Base-by-base conservation (phyloP, 139 green algal genomes). In the Raphidocelis subcapitata region DNA sequence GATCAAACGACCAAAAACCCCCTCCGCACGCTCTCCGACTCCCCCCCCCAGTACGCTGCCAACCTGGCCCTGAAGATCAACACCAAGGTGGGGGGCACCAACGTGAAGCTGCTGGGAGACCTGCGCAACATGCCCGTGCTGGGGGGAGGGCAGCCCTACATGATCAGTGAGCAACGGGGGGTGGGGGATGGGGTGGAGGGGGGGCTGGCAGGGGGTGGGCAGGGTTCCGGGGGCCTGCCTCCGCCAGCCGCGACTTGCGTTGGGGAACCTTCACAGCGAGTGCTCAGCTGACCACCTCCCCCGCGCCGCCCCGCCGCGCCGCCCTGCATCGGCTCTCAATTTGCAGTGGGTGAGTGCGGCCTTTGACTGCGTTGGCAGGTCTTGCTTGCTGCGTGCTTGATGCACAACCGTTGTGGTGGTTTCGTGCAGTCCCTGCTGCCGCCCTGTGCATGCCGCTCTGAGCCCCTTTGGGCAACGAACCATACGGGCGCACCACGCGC, bases 1-100 rank as follows among this genome's bases (percentile, higher is more conserved):
- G 46, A 15, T 15, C 46, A 23, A 15, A n/a, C n/a, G n/a, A n/a
- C n/a, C n/a, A n/a, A n/a, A n/a, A n/a, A n/a, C 52, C 52, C 16
- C 12, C 52, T 15, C 52, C 52, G 20, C 20, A 4, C 52, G 4
- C 10, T 28, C 52, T 28, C 52, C 15, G 23, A n/a, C 52, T 28
- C 12, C 20, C 46, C 46, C 46, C 46, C 46, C 46, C 14, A 12
- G 46, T 21, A n/a, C n/a, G n/a, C n/a, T n/a, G 41, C 41, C 41
- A 49, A 49, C 41, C 41, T 49, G 41, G 41, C 41, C 12, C 41
- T 49, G 8, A 69, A 77, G 70, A 77, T 77, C 60, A 77, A 77
- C 26, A 33, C 60, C 60, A 77, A 77, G 70, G 69, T 77, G 77
- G 87, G 86, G 33, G 90, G 90, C 49, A 76, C 82, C 70, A 92